Evolutionary conservation across 2,329 filamentous ascomycete species (phyloP).

Genomic region (Orbilia brochopaga): DNA sequence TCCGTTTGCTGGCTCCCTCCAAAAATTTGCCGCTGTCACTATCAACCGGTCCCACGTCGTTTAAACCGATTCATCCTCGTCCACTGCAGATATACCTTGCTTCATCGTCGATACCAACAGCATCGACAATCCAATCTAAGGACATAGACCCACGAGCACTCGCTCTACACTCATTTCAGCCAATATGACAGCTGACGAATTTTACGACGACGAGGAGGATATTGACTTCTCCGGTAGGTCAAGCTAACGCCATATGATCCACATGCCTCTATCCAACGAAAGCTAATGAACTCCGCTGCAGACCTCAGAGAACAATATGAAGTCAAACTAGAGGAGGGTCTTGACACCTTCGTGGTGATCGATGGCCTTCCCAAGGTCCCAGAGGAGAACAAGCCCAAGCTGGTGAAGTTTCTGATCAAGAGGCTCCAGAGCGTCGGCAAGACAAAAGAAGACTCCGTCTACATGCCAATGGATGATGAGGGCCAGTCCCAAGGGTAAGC

Average conservation of each 20-base stretch:
- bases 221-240: constrained; percentile 80
- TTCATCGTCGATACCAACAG: no score
- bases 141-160: no score
- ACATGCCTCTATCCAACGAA: constrained; percentile 55
- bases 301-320: constrained; percentile 94
- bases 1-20: background rate
- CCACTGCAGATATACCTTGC: no score
- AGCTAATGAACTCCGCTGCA: constrained; percentile 55
- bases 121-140: no score
- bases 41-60: background rate
- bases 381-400: constrained; percentile 88
- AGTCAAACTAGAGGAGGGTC: constrained; percentile 91
- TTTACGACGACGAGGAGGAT: constrained; percentile 85
- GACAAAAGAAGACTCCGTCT: constrained; percentile 83
- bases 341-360: constrained; percentile 94
- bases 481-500: constrained; percentile 81
- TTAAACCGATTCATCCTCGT: no score
- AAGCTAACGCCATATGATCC: background rate
- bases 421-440: constrained; percentile 86
- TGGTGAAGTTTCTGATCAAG: constrained; percentile 93
- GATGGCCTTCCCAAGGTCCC: constrained; percentile 90
- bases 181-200: constrained; percentile 69
- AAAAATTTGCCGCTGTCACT: background rate
- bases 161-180: background rate
- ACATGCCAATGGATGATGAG: constrained; percentile 90